phyloP scores from a whole-genome alignment of 1,139 yeast genomes.

The Hyphopichia khmerensis region DNA sequence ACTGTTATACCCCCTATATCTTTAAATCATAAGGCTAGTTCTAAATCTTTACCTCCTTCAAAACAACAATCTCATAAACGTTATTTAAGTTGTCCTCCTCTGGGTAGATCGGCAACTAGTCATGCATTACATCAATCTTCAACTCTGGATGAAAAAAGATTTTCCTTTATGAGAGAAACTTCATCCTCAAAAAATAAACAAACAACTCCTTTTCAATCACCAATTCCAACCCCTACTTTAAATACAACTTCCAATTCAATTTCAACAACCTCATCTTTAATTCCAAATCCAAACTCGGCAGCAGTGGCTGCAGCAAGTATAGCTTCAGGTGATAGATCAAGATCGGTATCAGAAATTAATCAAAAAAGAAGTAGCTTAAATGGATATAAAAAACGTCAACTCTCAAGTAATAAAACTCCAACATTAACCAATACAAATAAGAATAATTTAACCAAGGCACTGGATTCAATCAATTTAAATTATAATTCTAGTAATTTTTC shows the following conservation, averaged over 20 bases:
- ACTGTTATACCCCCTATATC: not conserved
- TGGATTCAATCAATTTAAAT: not conserved
- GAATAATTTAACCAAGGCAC: not conserved
- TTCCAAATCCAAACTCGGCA: no score
- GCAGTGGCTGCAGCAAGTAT: not conserved
- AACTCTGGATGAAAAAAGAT: slow-evolving; percentile 8
- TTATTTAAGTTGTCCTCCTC: slow-evolving; percentile 1
- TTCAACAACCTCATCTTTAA: no score
- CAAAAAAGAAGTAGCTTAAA: not conserved
- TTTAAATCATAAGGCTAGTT: slow-evolving; percentile 7
- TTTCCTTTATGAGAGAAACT: slow-evolving; percentile 40
- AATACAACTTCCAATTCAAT: not conserved
- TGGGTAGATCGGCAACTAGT: slow-evolving; percentile 12
- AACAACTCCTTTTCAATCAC: slow-evolving; percentile 8
- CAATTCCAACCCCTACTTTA: not conserved
- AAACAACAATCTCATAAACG: slow-evolving; percentile 1
- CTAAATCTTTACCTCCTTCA: slow-evolving; percentile 5
- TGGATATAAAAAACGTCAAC: slow-evolving; percentile 1
- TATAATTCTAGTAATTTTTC: not conserved
- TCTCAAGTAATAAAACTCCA: not conserved
- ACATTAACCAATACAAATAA: not conserved
- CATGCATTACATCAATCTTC: not conserved
- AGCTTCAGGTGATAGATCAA: not conserved
- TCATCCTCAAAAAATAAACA: slow-evolving; percentile 32
- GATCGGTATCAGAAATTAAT: slow-evolving; percentile 1